These are phyloP conservation scores for Xenosphaeropsis pyriputrescens DNA, from an alignment of 2,329 filamentous ascomycete genomes.

Conservation along the genomic window DNA sequence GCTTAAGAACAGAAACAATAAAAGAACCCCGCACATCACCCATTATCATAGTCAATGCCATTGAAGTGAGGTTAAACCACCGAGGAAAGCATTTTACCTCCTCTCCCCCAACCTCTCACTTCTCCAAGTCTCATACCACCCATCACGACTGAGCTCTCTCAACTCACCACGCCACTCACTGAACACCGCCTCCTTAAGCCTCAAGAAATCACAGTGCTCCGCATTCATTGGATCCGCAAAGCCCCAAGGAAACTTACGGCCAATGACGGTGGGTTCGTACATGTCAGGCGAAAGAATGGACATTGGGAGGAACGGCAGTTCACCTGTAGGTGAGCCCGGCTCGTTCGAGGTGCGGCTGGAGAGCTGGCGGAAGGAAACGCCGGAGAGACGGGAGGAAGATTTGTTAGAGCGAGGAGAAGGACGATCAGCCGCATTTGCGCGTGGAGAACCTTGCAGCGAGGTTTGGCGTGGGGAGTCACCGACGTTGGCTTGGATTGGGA, in stretches of 20 bases:
- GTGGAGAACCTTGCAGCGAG: too few species aligned
- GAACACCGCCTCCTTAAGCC: constrained; percentile 84
- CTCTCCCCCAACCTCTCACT: constrained; percentile 39
- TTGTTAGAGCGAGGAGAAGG: constrained; percentile 13
- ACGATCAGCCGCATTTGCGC: too few species aligned
- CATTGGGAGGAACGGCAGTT: constrained; percentile 64
- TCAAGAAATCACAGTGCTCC: constrained; percentile 85
- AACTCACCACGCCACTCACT: constrained; percentile 85
- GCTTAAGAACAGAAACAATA: too few species aligned
- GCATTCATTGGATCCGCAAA: constrained; percentile 88
- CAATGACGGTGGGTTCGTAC: constrained; percentile 67
- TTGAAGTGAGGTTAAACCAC: constrained; percentile 18
- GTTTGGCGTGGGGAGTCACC: constrained; percentile 20
- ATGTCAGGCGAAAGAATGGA: constrained; percentile 90
- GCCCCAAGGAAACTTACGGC: constrained; percentile 89
- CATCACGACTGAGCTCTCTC: constrained; percentile 75
- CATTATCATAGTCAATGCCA: too few species aligned
- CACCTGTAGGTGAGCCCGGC: constrained; percentile 29
- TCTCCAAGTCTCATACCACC: constrained; percentile 95
- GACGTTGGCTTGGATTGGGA: constrained; percentile 19
- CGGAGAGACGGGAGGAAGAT: constrained; percentile 15
- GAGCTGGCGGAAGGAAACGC: constrained; percentile 16
- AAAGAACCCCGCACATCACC: too few species aligned
- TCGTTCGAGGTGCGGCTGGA: constrained; percentile 20
- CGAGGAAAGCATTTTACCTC: too few species aligned